Base-by-base conservation (phyloP, 2,329 filamentous ascomycete genomes). In the Salinomyces thailandicus region DNA sequence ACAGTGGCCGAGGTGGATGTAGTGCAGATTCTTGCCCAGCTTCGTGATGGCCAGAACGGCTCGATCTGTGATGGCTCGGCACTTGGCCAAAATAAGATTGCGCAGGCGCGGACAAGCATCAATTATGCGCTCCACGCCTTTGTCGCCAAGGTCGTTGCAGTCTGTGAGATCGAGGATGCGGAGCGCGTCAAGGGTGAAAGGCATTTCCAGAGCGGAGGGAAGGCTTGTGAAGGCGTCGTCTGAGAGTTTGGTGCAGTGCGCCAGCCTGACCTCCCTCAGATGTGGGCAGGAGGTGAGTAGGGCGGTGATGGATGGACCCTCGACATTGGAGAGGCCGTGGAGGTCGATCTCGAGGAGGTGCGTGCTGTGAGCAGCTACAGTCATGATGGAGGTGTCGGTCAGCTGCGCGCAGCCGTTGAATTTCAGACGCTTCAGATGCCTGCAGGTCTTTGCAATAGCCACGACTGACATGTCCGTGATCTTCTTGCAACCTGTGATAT, bases 341-440 rank as follows among this genome's bases (percentile, higher is more conserved):
- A 98, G 73, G 57, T 98, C 91, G 43, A 98, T 94, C 61, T 98
- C 91, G 44, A 98, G 78, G 19, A 98, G 86, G 48, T 94, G 89
- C 9, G 79, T 84, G 58, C 89, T 95, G 61, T 93, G 76, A 31
- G 79, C 70, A 5, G 91, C 89, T 56, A 98, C 93, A 3, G 86
- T 83, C 40, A 84, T 68, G 45, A 96, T 79, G 5, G 86, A 80
- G 33, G 72, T 70, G 56, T 96, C 85, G 26, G 81, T 85, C 20
- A 95, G 67, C 60, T 93, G 82, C n/a, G 64, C 62, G 57, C 91
- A 94, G 39, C 87, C 83, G 60, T 96, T 98, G 43, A 98, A 73
- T 73, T 98, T 98, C 48, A 98, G 73, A 77, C 86, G 70, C 64
- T 95, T 96, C 49, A 98, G 75, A 54, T 83, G 85, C 46, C 73